These are phyloP conservation scores for Cercospora sp. DNA, from an alignment of 2,329 filamentous ascomycete species.

Conservation along the genomic window DNA sequence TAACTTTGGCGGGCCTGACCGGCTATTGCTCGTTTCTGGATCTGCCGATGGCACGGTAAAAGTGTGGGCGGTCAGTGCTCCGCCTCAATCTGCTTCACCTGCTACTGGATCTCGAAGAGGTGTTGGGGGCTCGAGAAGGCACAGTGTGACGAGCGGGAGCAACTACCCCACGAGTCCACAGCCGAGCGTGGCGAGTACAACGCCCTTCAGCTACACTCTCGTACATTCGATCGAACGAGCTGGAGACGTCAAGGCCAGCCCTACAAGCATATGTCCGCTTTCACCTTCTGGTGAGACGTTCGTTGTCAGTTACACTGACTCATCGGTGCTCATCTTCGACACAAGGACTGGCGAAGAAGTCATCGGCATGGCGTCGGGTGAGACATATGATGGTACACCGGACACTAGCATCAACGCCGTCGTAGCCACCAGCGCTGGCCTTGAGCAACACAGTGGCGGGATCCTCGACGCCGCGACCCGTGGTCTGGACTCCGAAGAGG, in stretches of 20 bases:
- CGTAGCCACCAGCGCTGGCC: slow-evolving; percentile 73
- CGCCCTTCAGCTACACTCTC: slow-evolving; percentile 83
- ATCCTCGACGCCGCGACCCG: slow-evolving; percentile 61
- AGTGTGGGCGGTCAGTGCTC: slow-evolving; percentile 90
- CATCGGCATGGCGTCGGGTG: slow-evolving; percentile 86
- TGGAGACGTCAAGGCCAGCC: slow-evolving; percentile 58
- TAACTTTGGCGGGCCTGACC: slow-evolving; percentile 76
- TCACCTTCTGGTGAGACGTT: slow-evolving; percentile 81
- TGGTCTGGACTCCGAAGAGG: slow-evolving; percentile 69
- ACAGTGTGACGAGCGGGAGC: slow-evolving; percentile 92
- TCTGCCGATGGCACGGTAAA: slow-evolving; percentile 88
- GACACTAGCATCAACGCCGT: slow-evolving; percentile 86
- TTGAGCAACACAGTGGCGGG: slow-evolving; percentile 63
- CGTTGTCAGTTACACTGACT: slow-evolving; percentile 89
- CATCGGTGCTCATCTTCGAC: slow-evolving; percentile 87
- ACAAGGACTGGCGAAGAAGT: slow-evolving; percentile 89
- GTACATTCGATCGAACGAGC: slow-evolving; percentile 79
- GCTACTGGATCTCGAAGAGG: slow-evolving; percentile 70
- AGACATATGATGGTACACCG: slow-evolving; percentile 86
- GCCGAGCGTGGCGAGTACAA: slow-evolving; percentile 79
- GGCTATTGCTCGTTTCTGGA: slow-evolving; percentile 86
- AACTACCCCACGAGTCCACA: slow-evolving; percentile 89
- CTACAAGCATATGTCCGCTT: slow-evolving; percentile 91
- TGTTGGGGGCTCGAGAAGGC: slow-evolving; percentile 72
- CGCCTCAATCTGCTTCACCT: slow-evolving; percentile 80